Evolutionary conservation across 1,284 basidiomycete species (phyloP).

Genomic region (Boletellus deceptivus): DNA sequence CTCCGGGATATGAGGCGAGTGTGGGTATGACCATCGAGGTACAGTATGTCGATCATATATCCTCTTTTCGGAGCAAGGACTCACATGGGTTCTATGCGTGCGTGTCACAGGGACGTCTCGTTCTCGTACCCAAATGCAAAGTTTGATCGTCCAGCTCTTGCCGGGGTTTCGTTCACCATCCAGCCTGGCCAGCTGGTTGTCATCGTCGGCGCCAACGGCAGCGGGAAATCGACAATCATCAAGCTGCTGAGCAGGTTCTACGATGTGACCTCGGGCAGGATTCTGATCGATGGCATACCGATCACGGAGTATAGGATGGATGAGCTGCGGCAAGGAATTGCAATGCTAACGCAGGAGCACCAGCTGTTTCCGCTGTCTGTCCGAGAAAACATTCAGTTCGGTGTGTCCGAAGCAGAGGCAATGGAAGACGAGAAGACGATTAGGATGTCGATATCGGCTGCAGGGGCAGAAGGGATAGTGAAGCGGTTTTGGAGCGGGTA

Average conservation of each 20-base stretch:
- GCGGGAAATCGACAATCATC: constrained; percentile 85
- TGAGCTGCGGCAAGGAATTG: constrained; percentile 75
- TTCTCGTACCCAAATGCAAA: constrained; percentile 48
- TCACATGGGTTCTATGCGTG: neutral
- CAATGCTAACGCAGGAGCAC: constrained; percentile 83
- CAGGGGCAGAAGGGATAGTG: constrained; percentile 38
- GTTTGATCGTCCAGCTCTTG: too few relatives aligned
- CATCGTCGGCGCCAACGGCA: constrained; percentile 83
- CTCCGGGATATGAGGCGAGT: constrained; percentile 15
- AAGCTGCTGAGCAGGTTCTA: constrained; percentile 84
- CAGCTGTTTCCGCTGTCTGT: constrained; percentile 83
- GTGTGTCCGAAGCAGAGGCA: constrained; percentile 31
- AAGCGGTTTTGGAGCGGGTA: constrained; percentile 21
- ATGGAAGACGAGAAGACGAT: constrained; percentile 32
- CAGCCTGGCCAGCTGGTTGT: constrained; percentile 47
- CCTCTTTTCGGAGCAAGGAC: neutral
- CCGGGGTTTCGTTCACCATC: too few relatives aligned
- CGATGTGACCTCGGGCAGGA: constrained; percentile 64
- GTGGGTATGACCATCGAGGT: constrained; percentile 40
- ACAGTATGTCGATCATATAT: constrained; percentile 19
- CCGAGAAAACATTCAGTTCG: constrained; percentile 70
- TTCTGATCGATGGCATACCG: constrained; percentile 54
- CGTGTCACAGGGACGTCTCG: constrained; percentile 39
- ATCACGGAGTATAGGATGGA: constrained; percentile 60
- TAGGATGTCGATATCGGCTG: constrained; percentile 35